phyloP scores from a whole-genome alignment of 495 filamentous ascomycete genomes.

The Penicillium nucicola region DNA sequence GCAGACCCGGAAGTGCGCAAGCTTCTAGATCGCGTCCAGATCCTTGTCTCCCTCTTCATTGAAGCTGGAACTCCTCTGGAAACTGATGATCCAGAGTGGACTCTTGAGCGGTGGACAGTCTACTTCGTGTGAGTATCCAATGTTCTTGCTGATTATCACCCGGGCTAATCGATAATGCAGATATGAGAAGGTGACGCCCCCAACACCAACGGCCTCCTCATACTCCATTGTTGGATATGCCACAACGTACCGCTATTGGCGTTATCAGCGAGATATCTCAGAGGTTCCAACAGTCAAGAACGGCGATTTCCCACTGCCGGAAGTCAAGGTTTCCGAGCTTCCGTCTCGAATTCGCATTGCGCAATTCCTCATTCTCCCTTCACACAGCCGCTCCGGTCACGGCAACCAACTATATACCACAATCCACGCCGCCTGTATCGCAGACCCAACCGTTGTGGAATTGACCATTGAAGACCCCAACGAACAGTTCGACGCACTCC shows the following conservation, averaged over 20 bases:
- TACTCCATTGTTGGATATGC: constrained; percentile 83
- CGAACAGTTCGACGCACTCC: constrained; percentile 87
- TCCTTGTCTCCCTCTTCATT: constrained; percentile 83
- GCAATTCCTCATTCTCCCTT: constrained; percentile 90
- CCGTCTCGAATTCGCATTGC: constrained; percentile 80
- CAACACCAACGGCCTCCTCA: constrained; percentile 44
- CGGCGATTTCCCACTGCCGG: constrained; percentile 41
- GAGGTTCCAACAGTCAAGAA: constrained; percentile 29
- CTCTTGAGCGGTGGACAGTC: constrained; percentile 77
- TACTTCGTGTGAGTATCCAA: constrained; percentile 62
- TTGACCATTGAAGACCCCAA: constrained; percentile 96
- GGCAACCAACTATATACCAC: constrained; percentile 77
- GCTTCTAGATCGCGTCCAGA: constrained; percentile 73
- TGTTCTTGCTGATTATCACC: background rate
- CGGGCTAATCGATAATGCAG: constrained; percentile 24
- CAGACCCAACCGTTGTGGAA: constrained; percentile 64
- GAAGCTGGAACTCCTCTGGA: constrained; percentile 78
- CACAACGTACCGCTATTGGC: constrained; percentile 79
- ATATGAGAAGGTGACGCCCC: constrained; percentile 62
- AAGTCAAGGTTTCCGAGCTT: constrained; percentile 44
- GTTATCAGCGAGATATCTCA: constrained; percentile 30
- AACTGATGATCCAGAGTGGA: constrained; percentile 70
- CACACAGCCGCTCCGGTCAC: constrained; percentile 75
- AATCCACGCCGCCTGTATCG: constrained; percentile 64
- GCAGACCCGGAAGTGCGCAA: constrained; percentile 56